phyloP scores from a whole-genome alignment of 1,284 basidiomycete genomes.

The Ceratobasidium papillatum region DNA sequence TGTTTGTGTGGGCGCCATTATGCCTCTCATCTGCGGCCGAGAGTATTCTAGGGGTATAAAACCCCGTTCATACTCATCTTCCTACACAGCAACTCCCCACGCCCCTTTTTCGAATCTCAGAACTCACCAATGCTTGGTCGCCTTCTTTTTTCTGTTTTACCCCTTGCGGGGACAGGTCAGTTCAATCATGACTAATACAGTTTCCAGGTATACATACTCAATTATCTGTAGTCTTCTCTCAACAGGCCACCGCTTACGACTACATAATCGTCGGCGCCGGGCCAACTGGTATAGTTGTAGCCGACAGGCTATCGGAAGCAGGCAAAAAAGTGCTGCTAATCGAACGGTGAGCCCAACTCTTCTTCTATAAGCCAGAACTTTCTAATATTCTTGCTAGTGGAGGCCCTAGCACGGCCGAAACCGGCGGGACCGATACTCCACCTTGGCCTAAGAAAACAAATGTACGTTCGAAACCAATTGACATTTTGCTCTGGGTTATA shows the following conservation, averaged over 20 bases:
- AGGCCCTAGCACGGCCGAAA: slow-evolving; percentile 66
- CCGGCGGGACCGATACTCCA: slow-evolving; percentile 66
- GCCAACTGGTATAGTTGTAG: slow-evolving; percentile 41
- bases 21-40: not conserved
- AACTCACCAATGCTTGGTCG: not conserved
- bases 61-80: not conserved
- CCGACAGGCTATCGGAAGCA: slow-evolving; percentile 41
- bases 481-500: not conserved
- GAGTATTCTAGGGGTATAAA: not conserved
- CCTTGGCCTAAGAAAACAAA: slow-evolving; percentile 62
- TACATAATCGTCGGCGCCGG: slow-evolving; percentile 44
- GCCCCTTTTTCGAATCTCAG: not conserved
- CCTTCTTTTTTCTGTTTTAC: not conserved
- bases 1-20: too few species aligned
- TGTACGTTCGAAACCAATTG: slow-evolving; percentile 50
- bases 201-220: not conserved
- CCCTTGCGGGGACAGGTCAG: not conserved
- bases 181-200: not conserved
- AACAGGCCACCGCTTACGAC: not conserved
- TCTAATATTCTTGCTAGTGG: slow-evolving; percentile 52
- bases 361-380: not conserved
- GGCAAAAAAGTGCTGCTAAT: slow-evolving; percentile 44
- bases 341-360: slow-evolving; percentile 21
- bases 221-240: not conserved
- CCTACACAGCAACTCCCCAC: not conserved